Base-by-base conservation (phyloP, 2,329 filamentous ascomycete genomes). In the Apiospora malaysiana region DNA sequence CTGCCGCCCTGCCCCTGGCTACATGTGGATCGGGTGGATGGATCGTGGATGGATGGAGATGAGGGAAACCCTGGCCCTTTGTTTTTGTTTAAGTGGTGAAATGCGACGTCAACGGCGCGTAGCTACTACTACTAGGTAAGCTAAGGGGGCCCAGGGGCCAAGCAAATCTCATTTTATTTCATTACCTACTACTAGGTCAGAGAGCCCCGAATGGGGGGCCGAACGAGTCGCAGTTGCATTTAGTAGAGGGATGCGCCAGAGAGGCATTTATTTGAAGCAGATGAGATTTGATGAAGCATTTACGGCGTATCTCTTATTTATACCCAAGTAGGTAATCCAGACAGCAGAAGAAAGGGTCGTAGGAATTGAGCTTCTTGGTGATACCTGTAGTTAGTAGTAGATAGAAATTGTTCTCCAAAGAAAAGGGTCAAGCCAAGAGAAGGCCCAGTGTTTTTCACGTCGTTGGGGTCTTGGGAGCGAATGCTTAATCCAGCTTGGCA, bases 31-130 rank as follows among this genome's bases (percentile, higher is more conserved):
- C 32, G 32, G 3, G 32, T 32, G 32, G 32, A 6, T 21, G 51
- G 27, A 45, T 45, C 42, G 25, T 59, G 27, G 27, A 37, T 59
- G 27, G 27, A 37, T 25, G 23, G 49, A n/a, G 46, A 47, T 47
- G 46, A 21, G 46, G 21, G 6, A 9, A 9, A 21, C 46, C 56
- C 56, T 40, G 12, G 56, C 18, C 27, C n/a, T 18, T 63, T 63
- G 56, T 23, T 63, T 40, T 23, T 63, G 56, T n/a, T 40, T n/a
- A 40, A 63, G 56, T 63, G 56, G 56, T 59, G 27, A 37, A 63
- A 63, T 63, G 27, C 56, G 56, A 63, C 56, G 56, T 63, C 56
- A 63, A 63, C 27, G 56, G 56, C 56, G 27, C 32, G 32, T 63
- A 40, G 51, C 27, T n/a, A n/a, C n/a, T n/a, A n/a, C n/a, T n/a